Evolutionary conservation across 495 filamentous ascomycete species (phyloP), one percentile per base, ranked within the genome.

Genomic region (Xylaria telfairii): DNA sequence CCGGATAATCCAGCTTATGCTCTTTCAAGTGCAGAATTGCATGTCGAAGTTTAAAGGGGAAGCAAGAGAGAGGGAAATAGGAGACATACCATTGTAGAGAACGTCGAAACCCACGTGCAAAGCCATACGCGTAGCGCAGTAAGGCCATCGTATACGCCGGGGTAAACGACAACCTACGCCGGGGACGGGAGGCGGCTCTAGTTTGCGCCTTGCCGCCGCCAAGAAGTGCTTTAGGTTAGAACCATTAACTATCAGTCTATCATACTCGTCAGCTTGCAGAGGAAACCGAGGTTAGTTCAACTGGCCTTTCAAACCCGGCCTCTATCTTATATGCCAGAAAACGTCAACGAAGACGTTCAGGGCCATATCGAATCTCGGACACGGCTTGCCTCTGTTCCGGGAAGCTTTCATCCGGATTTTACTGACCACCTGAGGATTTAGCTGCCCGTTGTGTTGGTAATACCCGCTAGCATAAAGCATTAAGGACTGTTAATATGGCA

Each of bases 141-240:
- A 26, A 91, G 84, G 7, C 91, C 90, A 82, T 93, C 91, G 72
- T 92, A 90, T 0, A 93, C 89, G 53, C 90, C 91, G 1, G 91
- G 91, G 61, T 88, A 91, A 3, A 90, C 84, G 19, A 90, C 81
- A 53, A 85, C 76, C 15, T 78, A 73, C 76, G 75, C 61, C 82
- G 80, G 30, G 86, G 78, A 71, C 74, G 80, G 4, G 80, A 79
- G n/a, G 77, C 79, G 51, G 81, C 75, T 57, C 46, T 63, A 47
- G 51, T 65, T 64, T 72, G 72, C 12, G 72, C 69, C 72, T 59
- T 59, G 56, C 30, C 17, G 56, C 1, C 12, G 56, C 56, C 56
- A 37, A 37, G 19, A 34, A 32, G 32, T 21, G n/a, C 17, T 34
- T 34, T 0, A 19, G 7, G n/a, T 6, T 19, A 19, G 54, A 57